These are phyloP conservation scores for Heritiera fomes DNA, from an alignment of 345 rosid genomes.

Conservation along the genomic window DNA sequence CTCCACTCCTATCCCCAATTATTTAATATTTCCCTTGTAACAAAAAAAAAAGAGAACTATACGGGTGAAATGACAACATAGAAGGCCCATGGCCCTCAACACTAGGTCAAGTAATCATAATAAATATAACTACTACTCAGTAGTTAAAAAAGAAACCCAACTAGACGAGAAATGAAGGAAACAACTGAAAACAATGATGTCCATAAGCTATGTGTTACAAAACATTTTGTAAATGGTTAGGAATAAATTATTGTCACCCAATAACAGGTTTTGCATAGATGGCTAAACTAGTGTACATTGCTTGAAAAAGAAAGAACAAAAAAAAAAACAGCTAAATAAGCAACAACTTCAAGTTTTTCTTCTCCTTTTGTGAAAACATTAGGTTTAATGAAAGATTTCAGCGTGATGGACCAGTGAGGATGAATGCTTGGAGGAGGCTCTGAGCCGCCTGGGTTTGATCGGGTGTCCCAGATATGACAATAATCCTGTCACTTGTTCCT, in stretches of 20 bases:
- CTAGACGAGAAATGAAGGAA: neutral
- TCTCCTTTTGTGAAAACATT: slow-evolving; percentile 18
- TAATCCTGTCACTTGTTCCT: slow-evolving; percentile 76
- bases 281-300: slow-evolving; percentile 18
- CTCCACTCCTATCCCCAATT: no score
- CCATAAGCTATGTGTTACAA: neutral
- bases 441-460: slow-evolving; percentile 96
- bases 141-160: slow-evolving; percentile 1
- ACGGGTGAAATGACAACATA: neutral
- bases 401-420: slow-evolving; percentile 67
- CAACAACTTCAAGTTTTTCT: slow-evolving; percentile 15
- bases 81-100: neutral
- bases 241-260: neutral
- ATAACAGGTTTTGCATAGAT: neutral
- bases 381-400: slow-evolving; percentile 20
- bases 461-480: slow-evolving; percentile 93
- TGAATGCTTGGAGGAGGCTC: slow-evolving; percentile 93
- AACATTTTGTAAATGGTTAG: neutral
- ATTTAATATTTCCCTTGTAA: no score
- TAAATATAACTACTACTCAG: neutral
- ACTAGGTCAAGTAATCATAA: neutral
- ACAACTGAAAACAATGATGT: slow-evolving; percentile 1
- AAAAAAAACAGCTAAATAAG: neutral
- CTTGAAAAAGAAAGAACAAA: neutral
- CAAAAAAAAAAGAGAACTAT: neutral